Base-by-base conservation (phyloP, 1,139 yeast species). In the Candida glucosophila region DNA sequence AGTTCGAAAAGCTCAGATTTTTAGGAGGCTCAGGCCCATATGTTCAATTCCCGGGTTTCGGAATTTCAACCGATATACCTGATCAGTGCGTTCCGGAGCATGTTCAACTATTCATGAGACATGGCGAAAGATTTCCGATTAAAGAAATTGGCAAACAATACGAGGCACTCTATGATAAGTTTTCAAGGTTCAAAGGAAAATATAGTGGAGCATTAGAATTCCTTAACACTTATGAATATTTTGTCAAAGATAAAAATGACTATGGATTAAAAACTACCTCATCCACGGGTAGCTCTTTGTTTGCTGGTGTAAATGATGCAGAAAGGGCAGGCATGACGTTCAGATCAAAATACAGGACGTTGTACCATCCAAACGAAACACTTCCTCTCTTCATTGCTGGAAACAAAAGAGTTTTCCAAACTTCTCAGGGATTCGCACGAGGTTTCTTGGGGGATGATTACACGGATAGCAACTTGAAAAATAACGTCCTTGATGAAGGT, bases 121-220 rank as follows among this genome's bases (percentile, higher is more conserved):
- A 80, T 40, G 90, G 88, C n/a, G 86, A 77, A 43, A 57, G 90
- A 40, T 79, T 61, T 44, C 85, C 83, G 12, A 49, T 60, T 3
- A 41, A 41, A 11, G 37, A 44, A 16, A 42, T 44, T 12, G 67
- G 63, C 14, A 31, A 32, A 18, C 22, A 22, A 7, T 36, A 32
- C 19, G 39, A 48, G 23, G 37, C 38, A 6, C 30, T 52, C 20
- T 29, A 40, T 29, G 23, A 36, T 7, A 50, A 47, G 29, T 39
- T 53, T 26, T 24, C 40, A 26, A 26, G 35, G 10, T 47, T 45
- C 34, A 44, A 48, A 18, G 38, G 42, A 2, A 49, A 53, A 3
- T 47, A 52, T 31, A 44, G 42, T 25, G 65, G 64, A 0, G 47
- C 46, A 7, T 41, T 58, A 23, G 36, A 43, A 3, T 56, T 58